A percentile compares a stretch with the other conserved stretches of the same genome.
These are phyloP conservation scores for Microsporum canis DNA, from an alignment of 2,329 filamentous ascomycete genomes.

Conservation along the genomic window DNA sequence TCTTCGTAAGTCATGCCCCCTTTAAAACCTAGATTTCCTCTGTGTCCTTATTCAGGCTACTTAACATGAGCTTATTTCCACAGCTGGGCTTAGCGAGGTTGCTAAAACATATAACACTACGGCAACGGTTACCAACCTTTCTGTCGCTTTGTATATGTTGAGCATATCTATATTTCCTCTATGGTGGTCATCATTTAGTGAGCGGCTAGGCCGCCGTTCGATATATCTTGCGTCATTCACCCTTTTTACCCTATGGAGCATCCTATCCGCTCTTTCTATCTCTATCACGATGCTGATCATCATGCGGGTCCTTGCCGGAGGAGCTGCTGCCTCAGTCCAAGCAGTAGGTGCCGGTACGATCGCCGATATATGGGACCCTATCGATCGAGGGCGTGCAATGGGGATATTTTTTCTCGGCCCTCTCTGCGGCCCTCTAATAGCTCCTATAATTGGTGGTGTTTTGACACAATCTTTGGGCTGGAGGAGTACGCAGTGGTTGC, in stretches of 20 bases:
- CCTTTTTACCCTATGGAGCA: constrained; percentile 59
- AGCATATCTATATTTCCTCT: constrained; percentile 73
- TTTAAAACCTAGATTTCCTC: not conserved
- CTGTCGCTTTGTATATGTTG: constrained; percentile 71
- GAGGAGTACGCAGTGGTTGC: constrained; percentile 68
- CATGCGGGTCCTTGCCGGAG: constrained; percentile 62
- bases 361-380: constrained; percentile 65
- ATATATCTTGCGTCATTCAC: constrained; percentile 67
- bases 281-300: constrained; percentile 67
- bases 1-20: constrained; percentile 49
- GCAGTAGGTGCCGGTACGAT: constrained; percentile 76
- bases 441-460: constrained; percentile 65
- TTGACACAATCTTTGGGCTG: constrained; percentile 60
- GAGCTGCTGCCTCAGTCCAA: constrained; percentile 68
- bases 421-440: constrained; percentile 59
- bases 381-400: constrained; percentile 68
- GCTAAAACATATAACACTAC: constrained; percentile 50
- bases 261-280: constrained; percentile 56
- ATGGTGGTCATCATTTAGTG: constrained; percentile 78
- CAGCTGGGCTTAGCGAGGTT: constrained; percentile 58
- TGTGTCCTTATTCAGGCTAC: not conserved
- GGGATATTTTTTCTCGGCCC: constrained; percentile 72
- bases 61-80: not conserved
- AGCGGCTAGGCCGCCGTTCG: constrained; percentile 57
- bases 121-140: constrained; percentile 59